phyloP scores from a whole-genome alignment of 208 protist species.

The Crithidia acanthocephali region DNA sequence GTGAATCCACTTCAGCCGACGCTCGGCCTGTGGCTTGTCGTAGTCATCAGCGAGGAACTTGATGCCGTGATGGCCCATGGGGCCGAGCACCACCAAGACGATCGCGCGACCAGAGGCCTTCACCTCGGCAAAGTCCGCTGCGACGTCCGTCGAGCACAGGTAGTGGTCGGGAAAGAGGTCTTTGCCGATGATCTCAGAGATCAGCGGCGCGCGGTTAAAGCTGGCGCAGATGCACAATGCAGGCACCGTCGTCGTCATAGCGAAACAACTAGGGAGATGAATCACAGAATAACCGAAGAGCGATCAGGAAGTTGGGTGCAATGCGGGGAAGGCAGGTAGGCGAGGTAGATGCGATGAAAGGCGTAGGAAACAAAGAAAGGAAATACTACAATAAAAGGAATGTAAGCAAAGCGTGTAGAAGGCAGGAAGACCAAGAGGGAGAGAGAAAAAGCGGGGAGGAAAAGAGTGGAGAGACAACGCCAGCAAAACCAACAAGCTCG shows the following conservation, averaged over 20 bases:
- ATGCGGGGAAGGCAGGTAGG: background rate
- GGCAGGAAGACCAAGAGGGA: too few relatives aligned
- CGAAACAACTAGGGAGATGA: too few relatives aligned
- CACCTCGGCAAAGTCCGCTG: slow-evolving; percentile 29
- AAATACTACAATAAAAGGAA: too few relatives aligned
- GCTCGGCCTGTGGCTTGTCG: slow-evolving; percentile 38
- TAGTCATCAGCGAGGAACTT: slow-evolving; percentile 61
- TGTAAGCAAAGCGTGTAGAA: too few relatives aligned
- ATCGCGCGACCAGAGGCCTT: slow-evolving; percentile 43
- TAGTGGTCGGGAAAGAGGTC: slow-evolving; percentile 35
- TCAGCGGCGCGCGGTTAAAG: slow-evolving; percentile 19
- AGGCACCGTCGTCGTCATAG: background rate
- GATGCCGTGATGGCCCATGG: slow-evolving; percentile 40
- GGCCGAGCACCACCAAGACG: slow-evolving; percentile 45
- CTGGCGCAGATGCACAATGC: slow-evolving; percentile 35
- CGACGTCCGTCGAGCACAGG: background rate
- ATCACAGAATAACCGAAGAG: background rate
- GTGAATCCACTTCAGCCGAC: slow-evolving; percentile 71
- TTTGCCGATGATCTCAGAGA: slow-evolving; percentile 21
- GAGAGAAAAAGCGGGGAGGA: too few relatives aligned
- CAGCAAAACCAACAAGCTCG: too few relatives aligned
- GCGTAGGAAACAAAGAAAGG: background rate
- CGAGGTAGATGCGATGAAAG: background rate
- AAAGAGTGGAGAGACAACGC: too few relatives aligned
- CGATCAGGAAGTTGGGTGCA: background rate